Percentiles rank a stretch among this genome's conserved stretches.
Conservation (phyloP, 176 grass and related monocot genomes). For the Avena eriantha region DNA sequence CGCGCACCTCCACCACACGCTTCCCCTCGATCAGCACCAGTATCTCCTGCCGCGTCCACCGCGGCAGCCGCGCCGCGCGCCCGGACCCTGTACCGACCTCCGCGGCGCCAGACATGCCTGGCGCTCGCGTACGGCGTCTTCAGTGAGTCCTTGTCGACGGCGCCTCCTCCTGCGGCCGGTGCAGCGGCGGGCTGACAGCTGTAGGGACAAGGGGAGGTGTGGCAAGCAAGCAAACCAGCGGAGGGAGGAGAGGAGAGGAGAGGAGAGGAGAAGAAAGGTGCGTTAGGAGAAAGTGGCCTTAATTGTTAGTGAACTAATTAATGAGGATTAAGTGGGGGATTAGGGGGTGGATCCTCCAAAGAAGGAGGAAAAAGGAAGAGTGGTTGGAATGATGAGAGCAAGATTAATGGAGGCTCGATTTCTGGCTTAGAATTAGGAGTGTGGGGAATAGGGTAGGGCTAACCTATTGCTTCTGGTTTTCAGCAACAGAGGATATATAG, state of each 20-base stretch:
- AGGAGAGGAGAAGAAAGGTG: background rate
- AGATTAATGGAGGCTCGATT: constrained; percentile 4
- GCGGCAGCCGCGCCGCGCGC: constrained; percentile 63
- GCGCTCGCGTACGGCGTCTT: background rate
- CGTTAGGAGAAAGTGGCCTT: constrained; percentile 30
- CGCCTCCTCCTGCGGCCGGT: background rate
- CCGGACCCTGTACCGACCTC: constrained; percentile 29
- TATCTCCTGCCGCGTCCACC: constrained; percentile 99
- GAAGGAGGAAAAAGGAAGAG: constrained; percentile 23
- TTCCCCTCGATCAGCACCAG: constrained; percentile 95
- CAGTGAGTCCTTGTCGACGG: background rate
- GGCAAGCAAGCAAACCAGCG: constrained; percentile 28
- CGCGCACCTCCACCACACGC: constrained; percentile 78
- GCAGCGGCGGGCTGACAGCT: background rate
- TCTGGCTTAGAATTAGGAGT: background rate
- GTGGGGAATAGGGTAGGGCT: constrained; percentile 8
- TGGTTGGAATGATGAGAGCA: constrained; percentile 34
- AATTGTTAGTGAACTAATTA: constrained; percentile 28
- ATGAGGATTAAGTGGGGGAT: constrained; percentile 17
- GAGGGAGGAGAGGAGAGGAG: background rate
- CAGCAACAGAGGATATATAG: background rate
- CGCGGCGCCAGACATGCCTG: constrained; percentile 46
- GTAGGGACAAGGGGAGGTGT: background rate
- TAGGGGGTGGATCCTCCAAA: constrained; percentile 6
- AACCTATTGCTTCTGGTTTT: constrained; percentile 42